Conservation (phyloP, 306 rosid species). For the Begonia peltatifolia region DNA sequence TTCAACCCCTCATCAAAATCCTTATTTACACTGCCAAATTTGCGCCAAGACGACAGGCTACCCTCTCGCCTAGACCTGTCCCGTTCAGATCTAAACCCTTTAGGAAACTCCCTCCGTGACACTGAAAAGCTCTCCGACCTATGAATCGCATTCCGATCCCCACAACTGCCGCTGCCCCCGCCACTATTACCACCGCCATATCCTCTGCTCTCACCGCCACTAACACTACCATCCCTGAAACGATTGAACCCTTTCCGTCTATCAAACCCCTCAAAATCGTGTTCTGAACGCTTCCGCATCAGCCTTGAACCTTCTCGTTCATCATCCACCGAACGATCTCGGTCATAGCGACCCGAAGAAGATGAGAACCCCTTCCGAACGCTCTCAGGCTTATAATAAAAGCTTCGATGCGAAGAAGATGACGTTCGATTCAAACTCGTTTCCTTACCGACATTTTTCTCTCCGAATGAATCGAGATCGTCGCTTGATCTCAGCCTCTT, state of each 20-base stretch:
- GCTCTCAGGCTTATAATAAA: constrained; percentile 47
- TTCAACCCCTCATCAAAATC: constrained; percentile 66
- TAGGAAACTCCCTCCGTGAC: constrained; percentile 71
- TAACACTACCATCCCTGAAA: constrained; percentile 38
- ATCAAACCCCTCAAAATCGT: constrained; percentile 66
- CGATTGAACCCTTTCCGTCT: constrained; percentile 78
- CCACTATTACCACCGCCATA: constrained; percentile 22
- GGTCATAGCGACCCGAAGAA: constrained; percentile 41
- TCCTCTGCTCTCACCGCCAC: constrained; percentile 16
- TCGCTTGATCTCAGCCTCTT: constrained; percentile 89
- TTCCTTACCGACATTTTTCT: constrained; percentile 22
- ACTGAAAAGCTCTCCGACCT: constrained; percentile 85
- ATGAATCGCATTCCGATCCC: constrained; percentile 48
- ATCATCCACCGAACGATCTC: constrained; percentile 62
- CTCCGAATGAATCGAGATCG: constrained; percentile 63
- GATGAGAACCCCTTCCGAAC: constrained; percentile 47
- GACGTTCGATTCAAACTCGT: constrained; percentile 42
- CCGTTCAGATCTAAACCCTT: constrained; percentile 92
- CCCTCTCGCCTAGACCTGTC: constrained; percentile 74
- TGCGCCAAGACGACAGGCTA: constrained; percentile 78
- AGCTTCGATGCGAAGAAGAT: constrained; percentile 49
- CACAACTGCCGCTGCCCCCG: constrained; percentile 34
- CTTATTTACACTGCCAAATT: constrained; percentile 49
- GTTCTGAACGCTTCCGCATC: constrained; percentile 69
- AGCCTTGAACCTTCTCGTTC: constrained; percentile 61